phyloP scores from a whole-genome alignment of 2,329 filamentous ascomycete genomes.

The Aspergillus cejpii region DNA sequence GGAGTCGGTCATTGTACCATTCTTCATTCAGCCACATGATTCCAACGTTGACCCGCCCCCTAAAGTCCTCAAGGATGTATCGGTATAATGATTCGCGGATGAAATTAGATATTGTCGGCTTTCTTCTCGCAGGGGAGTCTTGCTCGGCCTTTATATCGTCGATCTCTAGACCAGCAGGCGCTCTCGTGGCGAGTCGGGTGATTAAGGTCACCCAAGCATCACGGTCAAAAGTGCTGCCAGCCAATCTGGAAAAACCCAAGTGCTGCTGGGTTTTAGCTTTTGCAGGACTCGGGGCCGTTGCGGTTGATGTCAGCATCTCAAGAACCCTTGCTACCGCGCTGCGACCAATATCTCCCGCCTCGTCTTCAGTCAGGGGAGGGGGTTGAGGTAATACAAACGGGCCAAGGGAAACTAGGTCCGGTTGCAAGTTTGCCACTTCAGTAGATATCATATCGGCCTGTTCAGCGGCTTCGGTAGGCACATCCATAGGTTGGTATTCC shows the following conservation, averaged over 20 bases:
- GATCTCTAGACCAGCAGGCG: conserved; percentile 62
- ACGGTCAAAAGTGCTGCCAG: conserved; percentile 73
- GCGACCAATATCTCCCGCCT: conserved; percentile 67
- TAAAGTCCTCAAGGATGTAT: conserved; percentile 88
- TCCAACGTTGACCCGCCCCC: conserved; percentile 78
- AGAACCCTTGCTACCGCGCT: conserved; percentile 72
- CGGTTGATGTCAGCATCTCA: conserved; percentile 64
- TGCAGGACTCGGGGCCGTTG: conserved; percentile 56
- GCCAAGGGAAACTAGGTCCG: conserved; percentile 55
- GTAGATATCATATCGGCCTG: conserved; percentile 66
- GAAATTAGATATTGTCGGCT: conserved; percentile 48
- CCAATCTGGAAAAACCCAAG: conserved; percentile 72
- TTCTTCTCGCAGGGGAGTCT: conserved; percentile 16
- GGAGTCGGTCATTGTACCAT: conserved; percentile 84
- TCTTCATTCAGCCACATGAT: conserved; percentile 95
- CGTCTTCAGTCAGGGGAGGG: conserved; percentile 62
- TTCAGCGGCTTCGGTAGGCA: conserved; percentile 20
- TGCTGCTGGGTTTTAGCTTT: conserved; percentile 47
- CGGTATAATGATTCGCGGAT: conserved; percentile 76
- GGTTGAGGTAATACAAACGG: conserved; percentile 75
- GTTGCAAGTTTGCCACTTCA: conserved; percentile 64
- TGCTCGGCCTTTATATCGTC: conserved; percentile 31
- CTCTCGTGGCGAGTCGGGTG: conserved; percentile 74
- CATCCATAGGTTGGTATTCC: conserved; percentile 68
- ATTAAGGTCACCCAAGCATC: conserved; percentile 90